Conservation (phyloP, 2,329 filamentous ascomycete genomes). For the Aspergillus tubingensis region DNA sequence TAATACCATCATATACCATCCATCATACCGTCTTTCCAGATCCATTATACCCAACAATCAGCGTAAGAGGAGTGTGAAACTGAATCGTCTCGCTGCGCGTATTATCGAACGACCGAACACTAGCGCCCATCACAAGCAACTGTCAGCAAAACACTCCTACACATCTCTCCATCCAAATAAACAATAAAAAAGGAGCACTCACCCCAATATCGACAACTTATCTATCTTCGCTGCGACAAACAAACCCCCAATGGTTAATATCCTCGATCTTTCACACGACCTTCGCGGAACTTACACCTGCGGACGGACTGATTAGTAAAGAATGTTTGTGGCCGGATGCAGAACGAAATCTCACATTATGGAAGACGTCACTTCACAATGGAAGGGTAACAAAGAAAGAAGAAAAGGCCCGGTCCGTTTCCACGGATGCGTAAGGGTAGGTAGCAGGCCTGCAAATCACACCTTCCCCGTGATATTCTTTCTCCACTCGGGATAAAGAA, state of each 20-base stretch:
- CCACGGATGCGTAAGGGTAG: too few relatives aligned
- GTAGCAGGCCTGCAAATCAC: background rate
- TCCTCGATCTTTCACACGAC: background rate
- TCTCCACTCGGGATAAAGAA: too few relatives aligned
- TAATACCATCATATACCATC: background rate
- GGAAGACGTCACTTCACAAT: background rate
- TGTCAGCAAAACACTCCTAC: background rate
- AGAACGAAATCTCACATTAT: slow-evolving; percentile 11
- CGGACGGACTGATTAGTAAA: background rate
- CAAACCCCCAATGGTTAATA: slow-evolving; percentile 6
- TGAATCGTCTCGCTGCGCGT: slow-evolving; percentile 73
- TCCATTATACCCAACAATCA: slow-evolving; percentile 96
- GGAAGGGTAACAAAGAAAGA: too few relatives aligned
- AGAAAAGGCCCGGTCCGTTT: too few relatives aligned
- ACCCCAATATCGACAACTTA: slow-evolving; percentile 82
- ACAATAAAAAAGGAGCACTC: slow-evolving; percentile 6
- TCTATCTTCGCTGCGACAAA: slow-evolving; percentile 71
- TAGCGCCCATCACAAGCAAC: slow-evolving; percentile 27
- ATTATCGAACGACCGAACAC: slow-evolving; percentile 83
- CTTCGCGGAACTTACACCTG: slow-evolving; percentile 34
- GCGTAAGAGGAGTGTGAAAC: slow-evolving; percentile 86
- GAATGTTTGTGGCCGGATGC: too few relatives aligned
- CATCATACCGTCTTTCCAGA: slow-evolving; percentile 79
- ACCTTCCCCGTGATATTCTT: background rate
- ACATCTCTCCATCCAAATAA: too few relatives aligned